Evolutionary conservation across 2,329 filamentous ascomycete species (phyloP).

Genomic region (Aureobasidium uvarum): DNA sequence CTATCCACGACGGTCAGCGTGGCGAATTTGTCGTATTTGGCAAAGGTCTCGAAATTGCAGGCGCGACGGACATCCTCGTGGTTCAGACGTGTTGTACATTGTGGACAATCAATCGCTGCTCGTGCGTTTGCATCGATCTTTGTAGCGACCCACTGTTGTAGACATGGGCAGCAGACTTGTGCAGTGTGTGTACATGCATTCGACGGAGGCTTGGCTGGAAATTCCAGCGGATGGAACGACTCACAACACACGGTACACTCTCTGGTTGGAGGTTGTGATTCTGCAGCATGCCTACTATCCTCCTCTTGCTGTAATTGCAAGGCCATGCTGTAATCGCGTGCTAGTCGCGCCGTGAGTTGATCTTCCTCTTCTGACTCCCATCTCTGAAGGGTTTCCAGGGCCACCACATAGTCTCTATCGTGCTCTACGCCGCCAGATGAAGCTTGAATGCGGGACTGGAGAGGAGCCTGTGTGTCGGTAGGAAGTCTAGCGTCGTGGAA

Average conservation of each 20-base stretch:
- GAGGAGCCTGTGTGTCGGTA: background rate
- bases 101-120: conserved; percentile 54
- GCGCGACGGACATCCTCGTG: conserved; percentile 49
- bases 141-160: conserved; percentile 42
- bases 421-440: background rate
- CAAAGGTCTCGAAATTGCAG: conserved; percentile 48
- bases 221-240: conserved; percentile 35
- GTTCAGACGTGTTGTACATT: conserved; percentile 48
- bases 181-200: conserved; percentile 37
- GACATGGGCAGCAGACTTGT: conserved; percentile 42
- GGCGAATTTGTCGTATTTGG: conserved; percentile 49
- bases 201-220: conserved; percentile 39
- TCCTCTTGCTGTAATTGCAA: background rate
- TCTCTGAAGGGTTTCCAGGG: background rate
- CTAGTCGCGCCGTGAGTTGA: background rate
- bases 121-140: conserved; percentile 43
- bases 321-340: background rate
- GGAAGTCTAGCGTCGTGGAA: background rate
- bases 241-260: conserved; percentile 43
- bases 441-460: too few relatives aligned
- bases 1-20: conserved; percentile 47
- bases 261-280: conserved; percentile 17
- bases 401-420: background rate
- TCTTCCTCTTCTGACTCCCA: background rate
- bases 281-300: background rate